Evolutionary conservation across 371 early-diverging fungal species (phyloP).

Genomic region (Coemansia sp.): DNA sequence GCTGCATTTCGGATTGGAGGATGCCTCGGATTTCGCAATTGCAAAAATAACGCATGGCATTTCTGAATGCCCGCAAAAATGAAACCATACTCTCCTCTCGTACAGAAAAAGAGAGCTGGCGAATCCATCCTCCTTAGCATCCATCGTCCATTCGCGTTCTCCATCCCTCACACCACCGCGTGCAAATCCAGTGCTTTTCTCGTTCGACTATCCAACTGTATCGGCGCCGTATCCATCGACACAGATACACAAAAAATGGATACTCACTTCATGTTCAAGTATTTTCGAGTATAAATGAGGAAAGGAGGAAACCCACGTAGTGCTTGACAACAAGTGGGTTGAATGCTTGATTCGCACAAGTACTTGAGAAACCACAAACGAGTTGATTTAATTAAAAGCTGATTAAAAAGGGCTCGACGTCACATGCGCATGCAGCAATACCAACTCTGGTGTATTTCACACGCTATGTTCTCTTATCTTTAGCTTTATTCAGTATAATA

Average conservation of each 20-base stretch:
- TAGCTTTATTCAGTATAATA: neutral
- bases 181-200: neutral
- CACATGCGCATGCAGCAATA: neutral
- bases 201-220: neutral
- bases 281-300: constrained; percentile 5
- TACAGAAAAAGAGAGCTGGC: neutral
- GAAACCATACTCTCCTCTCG: too few relatives aligned
- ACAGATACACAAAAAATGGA: neutral
- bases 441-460: neutral
- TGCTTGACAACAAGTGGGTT: neutral
- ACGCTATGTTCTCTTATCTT: neutral
- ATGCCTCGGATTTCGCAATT: too few relatives aligned
- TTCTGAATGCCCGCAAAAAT: too few relatives aligned
- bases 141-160: neutral
- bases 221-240: neutral
- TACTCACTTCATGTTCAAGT: constrained; percentile 29
- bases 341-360: neutral
- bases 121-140: neutral
- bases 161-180: neutral
- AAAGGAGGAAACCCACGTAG: constrained; percentile 8
- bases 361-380: neutral
- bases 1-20: too few relatives aligned
- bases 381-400: neutral
- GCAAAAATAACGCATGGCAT: too few relatives aligned
- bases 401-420: neutral